Evolutionary conservation across 345 rosid genomes (phyloP).

Genomic region (Sonneratia alba): DNA sequence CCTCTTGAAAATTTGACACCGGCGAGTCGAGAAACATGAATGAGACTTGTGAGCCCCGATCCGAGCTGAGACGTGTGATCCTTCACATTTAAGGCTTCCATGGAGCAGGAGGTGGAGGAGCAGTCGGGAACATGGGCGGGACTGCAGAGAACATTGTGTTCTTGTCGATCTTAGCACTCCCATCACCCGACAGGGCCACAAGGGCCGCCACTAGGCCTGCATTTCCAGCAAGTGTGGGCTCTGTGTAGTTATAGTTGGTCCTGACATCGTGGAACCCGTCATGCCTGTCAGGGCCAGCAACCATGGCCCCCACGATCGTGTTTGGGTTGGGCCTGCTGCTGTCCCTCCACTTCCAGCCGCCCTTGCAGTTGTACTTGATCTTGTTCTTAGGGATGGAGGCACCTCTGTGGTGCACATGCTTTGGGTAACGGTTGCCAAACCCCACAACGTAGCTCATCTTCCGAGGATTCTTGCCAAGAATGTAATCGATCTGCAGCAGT

Average conservation of each 20-base stretch:
- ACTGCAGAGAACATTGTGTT: conserved; percentile 90
- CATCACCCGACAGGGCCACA: conserved; percentile 76
- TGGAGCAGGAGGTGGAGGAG: conserved; percentile 97
- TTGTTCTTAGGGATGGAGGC: conserved; percentile 88
- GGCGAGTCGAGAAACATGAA: not conserved
- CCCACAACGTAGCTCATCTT: conserved; percentile 93
- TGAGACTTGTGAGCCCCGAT: not conserved
- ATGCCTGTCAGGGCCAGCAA: conserved; percentile 89
- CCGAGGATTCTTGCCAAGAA: conserved; percentile 88
- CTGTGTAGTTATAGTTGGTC: conserved; percentile 85
- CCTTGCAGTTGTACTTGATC: conserved; percentile 76
- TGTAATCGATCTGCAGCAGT: conserved; percentile 62
- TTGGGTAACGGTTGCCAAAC: conserved; percentile 74
- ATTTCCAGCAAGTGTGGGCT: conserved; percentile 89
- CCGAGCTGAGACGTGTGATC: not conserved
- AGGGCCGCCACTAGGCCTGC: conserved; percentile 94
- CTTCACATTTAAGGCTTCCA: conserved; percentile 66
- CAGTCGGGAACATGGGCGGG: conserved; percentile 93
- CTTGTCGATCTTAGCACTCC: conserved; percentile 54
- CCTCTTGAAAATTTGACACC: not conserved
- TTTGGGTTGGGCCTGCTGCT: conserved; percentile 73
- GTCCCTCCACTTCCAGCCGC: conserved; percentile 98
- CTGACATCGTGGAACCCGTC: conserved; percentile 87
- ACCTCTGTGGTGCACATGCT: conserved; percentile 79
- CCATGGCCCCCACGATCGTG: conserved; percentile 86